Conservation (phyloP, 257 asterid species). For the Solanum paucissectum region DNA sequence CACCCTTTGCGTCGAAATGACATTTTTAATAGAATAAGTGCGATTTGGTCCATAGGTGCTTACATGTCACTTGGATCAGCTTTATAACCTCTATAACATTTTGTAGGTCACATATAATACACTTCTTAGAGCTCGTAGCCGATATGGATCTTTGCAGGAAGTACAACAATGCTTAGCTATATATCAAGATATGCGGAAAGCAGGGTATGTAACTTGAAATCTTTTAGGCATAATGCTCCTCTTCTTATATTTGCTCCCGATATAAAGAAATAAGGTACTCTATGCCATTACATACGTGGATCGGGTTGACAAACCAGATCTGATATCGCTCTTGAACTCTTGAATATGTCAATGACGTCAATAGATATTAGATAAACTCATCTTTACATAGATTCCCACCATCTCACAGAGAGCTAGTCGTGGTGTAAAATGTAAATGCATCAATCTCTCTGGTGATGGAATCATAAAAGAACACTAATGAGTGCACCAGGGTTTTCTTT, state of each 20-base stretch:
- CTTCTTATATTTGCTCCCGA: background rate
- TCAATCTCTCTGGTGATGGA: background rate
- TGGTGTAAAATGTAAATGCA: background rate
- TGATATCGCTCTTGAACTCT: background rate
- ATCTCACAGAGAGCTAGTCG: background rate
- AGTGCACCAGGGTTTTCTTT: background rate
- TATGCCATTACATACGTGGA: background rate
- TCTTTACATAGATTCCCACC: background rate
- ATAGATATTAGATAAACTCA: background rate
- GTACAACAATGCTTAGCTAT: conserved; percentile 81
- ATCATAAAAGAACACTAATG: background rate
- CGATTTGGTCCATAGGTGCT: background rate
- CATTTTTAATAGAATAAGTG: background rate
- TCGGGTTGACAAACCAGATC: background rate
- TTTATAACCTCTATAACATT: background rate
- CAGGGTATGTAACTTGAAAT: conserved; percentile 45
- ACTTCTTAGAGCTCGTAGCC: conserved; percentile 73
- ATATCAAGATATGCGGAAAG: conserved; percentile 89
- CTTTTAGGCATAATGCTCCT: background rate
- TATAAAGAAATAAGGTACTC: background rate
- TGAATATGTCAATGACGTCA: background rate
- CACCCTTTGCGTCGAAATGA: background rate
- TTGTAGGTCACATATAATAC: conserved; percentile 85
- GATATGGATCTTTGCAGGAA: conserved; percentile 70
- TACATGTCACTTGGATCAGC: background rate